Base-by-base conservation (phyloP, 129 eudicot genomes). In the Lactuca saligna region DNA sequence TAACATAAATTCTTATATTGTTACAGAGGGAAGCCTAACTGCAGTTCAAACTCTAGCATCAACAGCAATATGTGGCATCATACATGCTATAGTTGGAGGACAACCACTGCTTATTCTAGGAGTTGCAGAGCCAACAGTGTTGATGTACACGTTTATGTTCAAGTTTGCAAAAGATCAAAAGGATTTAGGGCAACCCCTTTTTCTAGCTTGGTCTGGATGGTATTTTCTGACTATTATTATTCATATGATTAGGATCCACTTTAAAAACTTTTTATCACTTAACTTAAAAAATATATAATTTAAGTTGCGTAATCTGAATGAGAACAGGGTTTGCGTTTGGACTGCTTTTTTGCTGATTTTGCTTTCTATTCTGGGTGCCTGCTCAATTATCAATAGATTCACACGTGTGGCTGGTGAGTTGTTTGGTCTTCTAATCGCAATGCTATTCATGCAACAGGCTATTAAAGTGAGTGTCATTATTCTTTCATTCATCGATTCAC, bases 371-470 rank as follows among this genome's bases (percentile, higher is more conserved):
- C 81, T 92, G 71, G 98, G 98, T 69, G 98, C 98, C 13, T 92
- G 98, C 90, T 92, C 98, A 31, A 77, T 92, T 35, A 92, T 92
- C 80, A 92, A 89, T 70, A 82, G 98, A 75, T 92, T 92, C 74
- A 92, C 98, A 3, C 96, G 98, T 39, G 57, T 92, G 69, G 95
- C 98, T 54, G 98, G 98, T 68, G 98, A 92, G 82, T 71, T 92
- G 64, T 92, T 92, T 66, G 98, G 98, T 65, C 95, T 92, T 77
- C 81, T 92, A 7, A 92, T 92, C 54, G 98, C 98, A 64, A 89
- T 89, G 98, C 95, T 92, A 75, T 92, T 92, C 74, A 86, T 92
- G 98, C 98, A 92, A 82, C 91, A 92, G 78, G 98, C 98, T 37
- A 86, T 92, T 64, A 84, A 86, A 75, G 98, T 89, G 79, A 86